phyloP scores from a whole-genome alignment of 1,284 basidiomycete species.

The Stereum hirsutum region DNA sequence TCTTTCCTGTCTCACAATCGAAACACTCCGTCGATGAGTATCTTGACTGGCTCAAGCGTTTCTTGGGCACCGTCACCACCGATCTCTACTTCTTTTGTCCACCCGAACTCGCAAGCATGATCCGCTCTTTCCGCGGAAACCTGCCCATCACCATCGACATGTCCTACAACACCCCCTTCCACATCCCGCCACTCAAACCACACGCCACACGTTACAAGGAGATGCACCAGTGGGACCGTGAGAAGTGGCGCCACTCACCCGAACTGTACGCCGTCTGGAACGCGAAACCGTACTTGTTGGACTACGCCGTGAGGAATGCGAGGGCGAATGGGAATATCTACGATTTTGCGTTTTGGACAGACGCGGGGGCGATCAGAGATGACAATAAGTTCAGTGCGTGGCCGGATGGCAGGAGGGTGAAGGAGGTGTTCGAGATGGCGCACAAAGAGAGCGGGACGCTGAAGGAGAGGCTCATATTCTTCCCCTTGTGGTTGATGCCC shows the following conservation, averaged over 20 bases:
- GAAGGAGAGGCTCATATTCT: conserved; percentile 32
- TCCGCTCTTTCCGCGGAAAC: conserved; percentile 21
- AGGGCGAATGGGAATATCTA: conserved; percentile 20
- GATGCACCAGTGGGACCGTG: conserved; percentile 35
- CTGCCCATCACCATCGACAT: conserved; percentile 34
- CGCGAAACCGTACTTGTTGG: conserved; percentile 39
- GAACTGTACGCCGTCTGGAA: conserved; percentile 46
- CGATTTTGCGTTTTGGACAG: conserved; percentile 44
- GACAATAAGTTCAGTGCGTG: conserved; percentile 30
- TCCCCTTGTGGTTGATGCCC: conserved; percentile 30
- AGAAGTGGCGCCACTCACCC: conserved; percentile 29
- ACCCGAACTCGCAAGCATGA: conserved; percentile 25
- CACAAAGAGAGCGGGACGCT: conserved; percentile 9
- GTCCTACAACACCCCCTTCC: conserved; percentile 33
- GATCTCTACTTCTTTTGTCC: conserved; percentile 44
- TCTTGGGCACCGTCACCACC: conserved; percentile 29
- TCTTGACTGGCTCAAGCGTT: conserved; percentile 6
- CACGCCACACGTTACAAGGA: conserved; percentile 25
- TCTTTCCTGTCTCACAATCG: conserved; percentile 38
- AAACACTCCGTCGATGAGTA: conserved; percentile 29
- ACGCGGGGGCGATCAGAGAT: conserved; percentile 38
- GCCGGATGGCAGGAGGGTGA: conserved; percentile 32
- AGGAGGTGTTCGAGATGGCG: conserved; percentile 29
- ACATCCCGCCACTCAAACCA: conserved; percentile 32
- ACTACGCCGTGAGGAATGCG: conserved; percentile 25